phyloP scores from a whole-genome alignment of 805 yeast genomes.

The Osmozyma mogii region DNA sequence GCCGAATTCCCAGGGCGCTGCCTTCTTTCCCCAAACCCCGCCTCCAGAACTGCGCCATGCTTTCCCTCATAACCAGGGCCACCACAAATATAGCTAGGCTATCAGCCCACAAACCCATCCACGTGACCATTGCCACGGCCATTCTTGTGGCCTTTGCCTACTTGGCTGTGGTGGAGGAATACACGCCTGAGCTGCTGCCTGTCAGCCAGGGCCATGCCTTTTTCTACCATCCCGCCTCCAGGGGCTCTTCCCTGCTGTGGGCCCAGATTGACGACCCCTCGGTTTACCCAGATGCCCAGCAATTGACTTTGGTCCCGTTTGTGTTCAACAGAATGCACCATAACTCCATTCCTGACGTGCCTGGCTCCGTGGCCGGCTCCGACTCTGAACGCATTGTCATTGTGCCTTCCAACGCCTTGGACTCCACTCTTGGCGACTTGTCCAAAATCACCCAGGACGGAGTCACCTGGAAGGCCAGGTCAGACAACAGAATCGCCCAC shows the following conservation, averaged over 20 bases:
- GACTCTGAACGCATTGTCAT: conserved; percentile 37
- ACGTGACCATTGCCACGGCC: conserved; percentile 64
- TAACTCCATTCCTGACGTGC: conserved; percentile 32
- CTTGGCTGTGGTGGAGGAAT: conserved; percentile 64
- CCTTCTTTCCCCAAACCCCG: no score
- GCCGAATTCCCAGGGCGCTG: no score
- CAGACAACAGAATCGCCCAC: conserved; percentile 46
- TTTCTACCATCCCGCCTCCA: conserved; percentile 28
- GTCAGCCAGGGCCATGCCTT: conserved; percentile 12
- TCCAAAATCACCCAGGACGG: conserved; percentile 31
- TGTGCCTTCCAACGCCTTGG: conserved; percentile 22
- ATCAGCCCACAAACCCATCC: conserved; percentile 81
- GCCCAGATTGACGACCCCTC: conserved; percentile 35
- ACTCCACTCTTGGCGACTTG: conserved; percentile 15
- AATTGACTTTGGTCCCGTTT: conserved; percentile 46
- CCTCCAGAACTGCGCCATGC: no score
- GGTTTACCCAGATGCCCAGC: conserved; percentile 35
- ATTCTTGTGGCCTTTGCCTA: conserved; percentile 76
- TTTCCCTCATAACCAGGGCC: conserved; percentile 21
- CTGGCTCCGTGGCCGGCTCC: conserved; percentile 30
- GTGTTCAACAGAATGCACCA: conserved; percentile 42
- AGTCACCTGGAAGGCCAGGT: conserved; percentile 54
- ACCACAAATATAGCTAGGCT: conserved; percentile 40
- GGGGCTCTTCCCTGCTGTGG: conserved; percentile 38
- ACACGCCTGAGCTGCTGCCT: conserved; percentile 39